These are phyloP conservation scores for Limonium bicolor DNA, from an alignment of 148 eudicot genomes.

Conservation along the genomic window DNA sequence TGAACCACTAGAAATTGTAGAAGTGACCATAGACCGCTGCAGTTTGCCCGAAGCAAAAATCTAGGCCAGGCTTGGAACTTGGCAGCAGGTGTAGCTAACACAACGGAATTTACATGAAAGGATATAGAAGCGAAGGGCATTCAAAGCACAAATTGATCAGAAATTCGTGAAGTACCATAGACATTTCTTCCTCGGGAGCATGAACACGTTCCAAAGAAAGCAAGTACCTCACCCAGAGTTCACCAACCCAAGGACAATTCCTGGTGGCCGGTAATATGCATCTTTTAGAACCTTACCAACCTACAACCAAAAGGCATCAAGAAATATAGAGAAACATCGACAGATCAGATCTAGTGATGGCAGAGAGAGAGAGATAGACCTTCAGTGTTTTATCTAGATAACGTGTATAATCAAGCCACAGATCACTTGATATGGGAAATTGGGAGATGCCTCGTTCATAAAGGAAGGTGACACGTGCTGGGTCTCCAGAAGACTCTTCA, in stretches of 20 bases:
- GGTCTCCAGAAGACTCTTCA: conserved; percentile 85
- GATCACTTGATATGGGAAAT: conserved; percentile 63
- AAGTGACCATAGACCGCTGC: too few relatives aligned
- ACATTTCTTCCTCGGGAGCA: conserved; percentile 66
- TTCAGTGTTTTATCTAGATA: conserved; percentile 80
- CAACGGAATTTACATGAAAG: too few relatives aligned
- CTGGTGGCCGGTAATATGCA: conserved; percentile 55
- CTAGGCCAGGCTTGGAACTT: too few relatives aligned
- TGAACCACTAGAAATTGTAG: too few relatives aligned
- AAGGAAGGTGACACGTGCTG: conserved; percentile 72
- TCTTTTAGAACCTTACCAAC: conserved; percentile 38
- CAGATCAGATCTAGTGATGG: neutral
- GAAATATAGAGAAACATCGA: too few relatives aligned
- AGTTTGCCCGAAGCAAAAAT: too few relatives aligned
- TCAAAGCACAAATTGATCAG: too few relatives aligned
- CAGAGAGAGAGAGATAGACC: conserved; percentile 33
- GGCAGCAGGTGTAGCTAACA: too few relatives aligned
- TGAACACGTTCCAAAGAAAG: conserved; percentile 68
- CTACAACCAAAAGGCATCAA: conserved; percentile 18
- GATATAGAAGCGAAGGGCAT: too few relatives aligned
- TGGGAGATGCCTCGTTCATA: conserved; percentile 85
- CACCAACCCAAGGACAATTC: conserved; percentile 91
- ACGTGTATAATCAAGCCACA: conserved; percentile 80
- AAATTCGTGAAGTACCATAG: too few relatives aligned
- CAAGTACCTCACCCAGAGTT: conserved; percentile 78